These are phyloP conservation scores for Diplodia sapinea DNA, from an alignment of 2,329 filamentous ascomycete genomes.

Conservation along the genomic window DNA sequence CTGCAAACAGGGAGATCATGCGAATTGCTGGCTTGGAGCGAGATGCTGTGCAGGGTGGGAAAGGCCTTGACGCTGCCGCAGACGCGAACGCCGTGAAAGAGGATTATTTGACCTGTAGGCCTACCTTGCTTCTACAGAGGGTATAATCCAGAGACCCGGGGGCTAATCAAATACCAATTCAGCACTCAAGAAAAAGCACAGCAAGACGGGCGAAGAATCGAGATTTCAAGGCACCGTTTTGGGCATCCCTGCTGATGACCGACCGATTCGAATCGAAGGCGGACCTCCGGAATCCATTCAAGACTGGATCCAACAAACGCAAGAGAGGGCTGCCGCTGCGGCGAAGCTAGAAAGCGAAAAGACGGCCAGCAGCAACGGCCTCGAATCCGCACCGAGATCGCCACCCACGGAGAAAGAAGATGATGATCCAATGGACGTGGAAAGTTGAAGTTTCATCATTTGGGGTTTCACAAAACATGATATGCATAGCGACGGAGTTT, in stretches of 20 bases:
- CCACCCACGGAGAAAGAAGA: constrained; percentile 14
- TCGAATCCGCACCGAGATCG: constrained; percentile 7
- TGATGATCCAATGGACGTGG: constrained; percentile 16
- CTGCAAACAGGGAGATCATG: constrained; percentile 77
- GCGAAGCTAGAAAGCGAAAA: constrained; percentile 18
- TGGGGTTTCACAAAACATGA: background rate
- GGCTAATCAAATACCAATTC: constrained; percentile 12
- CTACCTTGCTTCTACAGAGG: constrained; percentile 32
- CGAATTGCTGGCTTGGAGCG: constrained; percentile 74
- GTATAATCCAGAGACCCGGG: background rate
- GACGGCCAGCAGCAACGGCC: background rate
- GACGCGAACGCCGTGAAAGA: constrained; percentile 47
- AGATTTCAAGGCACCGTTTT: constrained; percentile 85
- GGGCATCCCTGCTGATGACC: constrained; percentile 73
- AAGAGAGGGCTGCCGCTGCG: constrained; percentile 36
- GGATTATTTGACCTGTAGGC: constrained; percentile 54
- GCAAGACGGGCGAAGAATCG: constrained; percentile 84
- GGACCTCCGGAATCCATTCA: constrained; percentile 70
- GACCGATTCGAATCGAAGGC: constrained; percentile 78
- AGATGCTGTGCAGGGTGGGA: constrained; percentile 34
- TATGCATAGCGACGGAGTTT: constrained; percentile 19
- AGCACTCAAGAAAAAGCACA: constrained; percentile 91
- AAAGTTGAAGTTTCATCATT: constrained; percentile 12
- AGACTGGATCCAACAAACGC: constrained; percentile 62
- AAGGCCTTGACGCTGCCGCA: constrained; percentile 56